phyloP scores from a whole-genome alignment of 306 rosid genomes.

The Vicia villosa region DNA sequence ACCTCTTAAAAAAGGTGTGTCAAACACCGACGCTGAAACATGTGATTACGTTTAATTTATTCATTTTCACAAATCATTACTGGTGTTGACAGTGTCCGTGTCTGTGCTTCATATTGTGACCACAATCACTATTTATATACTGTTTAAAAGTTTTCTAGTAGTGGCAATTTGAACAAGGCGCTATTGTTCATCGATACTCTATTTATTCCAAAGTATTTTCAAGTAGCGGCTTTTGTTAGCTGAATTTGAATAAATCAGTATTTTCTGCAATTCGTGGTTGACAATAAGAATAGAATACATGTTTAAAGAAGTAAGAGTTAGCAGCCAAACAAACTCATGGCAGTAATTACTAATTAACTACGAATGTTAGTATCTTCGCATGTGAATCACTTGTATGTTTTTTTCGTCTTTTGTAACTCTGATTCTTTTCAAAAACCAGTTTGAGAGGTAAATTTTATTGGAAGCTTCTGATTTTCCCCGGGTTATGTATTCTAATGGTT shows the following conservation, averaged over 20 bases:
- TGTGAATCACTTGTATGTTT: neutral
- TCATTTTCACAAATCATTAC: neutral
- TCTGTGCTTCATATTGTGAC: neutral
- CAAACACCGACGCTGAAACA: too few relatives aligned
- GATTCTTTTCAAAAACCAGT: neutral
- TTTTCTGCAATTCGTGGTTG: neutral
- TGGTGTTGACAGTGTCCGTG: neutral
- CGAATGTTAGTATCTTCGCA: neutral
- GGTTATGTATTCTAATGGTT: slow-evolving; percentile 19
- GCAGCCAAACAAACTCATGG: neutral
- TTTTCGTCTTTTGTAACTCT: neutral
- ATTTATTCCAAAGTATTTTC: neutral
- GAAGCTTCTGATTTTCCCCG: slow-evolving; percentile 22
- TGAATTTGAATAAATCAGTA: neutral
- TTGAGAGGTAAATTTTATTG: slow-evolving; percentile 1
- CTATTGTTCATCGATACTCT: neutral
- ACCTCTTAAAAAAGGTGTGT: too few relatives aligned
- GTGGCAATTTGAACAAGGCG: neutral
- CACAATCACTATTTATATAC: neutral
- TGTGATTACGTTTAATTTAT: too few relatives aligned
- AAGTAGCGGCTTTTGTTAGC: neutral
- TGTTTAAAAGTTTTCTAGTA: neutral
- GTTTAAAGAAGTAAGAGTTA: neutral
- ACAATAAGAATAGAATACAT: neutral
- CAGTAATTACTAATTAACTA: neutral